Evolutionary conservation across 73 alveolate genomes (phyloP).

Genomic region (Loxodes magnus): DNA sequence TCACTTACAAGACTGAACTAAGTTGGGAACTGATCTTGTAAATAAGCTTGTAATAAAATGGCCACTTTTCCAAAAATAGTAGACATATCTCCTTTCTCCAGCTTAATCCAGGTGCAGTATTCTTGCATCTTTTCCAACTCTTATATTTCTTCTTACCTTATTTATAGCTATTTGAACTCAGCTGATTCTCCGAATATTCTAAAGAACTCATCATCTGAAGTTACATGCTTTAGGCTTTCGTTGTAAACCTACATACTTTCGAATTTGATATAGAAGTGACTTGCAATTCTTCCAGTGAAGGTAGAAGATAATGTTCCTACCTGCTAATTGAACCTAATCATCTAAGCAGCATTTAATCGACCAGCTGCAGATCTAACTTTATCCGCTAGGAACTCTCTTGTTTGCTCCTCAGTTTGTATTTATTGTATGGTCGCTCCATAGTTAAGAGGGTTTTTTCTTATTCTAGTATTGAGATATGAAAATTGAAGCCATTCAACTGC

Average conservation of each 20-base stretch:
- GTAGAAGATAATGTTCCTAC: slow-evolving; percentile 77
- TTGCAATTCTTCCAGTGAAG: slow-evolving; percentile 98
- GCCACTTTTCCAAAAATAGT: slow-evolving; percentile 83
- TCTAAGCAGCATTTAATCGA: slow-evolving; percentile 21
- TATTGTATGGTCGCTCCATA: slow-evolving; percentile 45
- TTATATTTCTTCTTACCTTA: slow-evolving; percentile 85
- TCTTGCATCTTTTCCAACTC: slow-evolving; percentile 55
- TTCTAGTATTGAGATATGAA: slow-evolving; percentile 81
- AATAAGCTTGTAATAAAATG: slow-evolving; percentile 72
- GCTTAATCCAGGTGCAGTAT: slow-evolving; percentile 35
- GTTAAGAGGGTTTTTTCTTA: slow-evolving; percentile 50
- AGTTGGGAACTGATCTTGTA: slow-evolving; percentile 45
- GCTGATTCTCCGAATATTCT: slow-evolving; percentile 64
- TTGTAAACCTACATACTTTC: slow-evolving; percentile 80
- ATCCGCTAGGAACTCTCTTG: slow-evolving; percentile 16
- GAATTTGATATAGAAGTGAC: slow-evolving; percentile 91
- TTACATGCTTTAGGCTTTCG: slow-evolving; percentile 56
- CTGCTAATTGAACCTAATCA: slow-evolving; percentile 23
- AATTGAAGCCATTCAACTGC: slow-evolving; percentile 92
- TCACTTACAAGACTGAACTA: slow-evolving; percentile 83
- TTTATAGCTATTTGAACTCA: slow-evolving; percentile 82
- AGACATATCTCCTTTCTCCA: slow-evolving; percentile 31
- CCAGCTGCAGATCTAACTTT: slow-evolving; percentile 23
- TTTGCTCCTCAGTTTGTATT: slow-evolving; percentile 25
- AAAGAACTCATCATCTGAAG: slow-evolving; percentile 56